phyloP scores from a whole-genome alignment of 2,329 filamentous ascomycete genomes.

The Penicillium sp. region DNA sequence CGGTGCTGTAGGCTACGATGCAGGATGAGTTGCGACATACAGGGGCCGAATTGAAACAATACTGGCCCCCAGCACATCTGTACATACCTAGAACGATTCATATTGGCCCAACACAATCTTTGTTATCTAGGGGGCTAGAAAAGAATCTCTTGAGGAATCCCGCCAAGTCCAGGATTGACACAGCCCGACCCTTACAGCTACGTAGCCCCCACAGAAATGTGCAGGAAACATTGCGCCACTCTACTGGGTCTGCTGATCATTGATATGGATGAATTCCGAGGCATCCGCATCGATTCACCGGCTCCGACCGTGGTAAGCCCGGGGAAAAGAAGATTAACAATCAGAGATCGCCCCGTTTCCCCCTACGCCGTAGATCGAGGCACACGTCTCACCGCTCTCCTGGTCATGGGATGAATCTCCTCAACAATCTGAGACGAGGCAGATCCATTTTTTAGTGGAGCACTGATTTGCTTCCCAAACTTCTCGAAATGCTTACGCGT shows the following conservation, averaged over 20 bases:
- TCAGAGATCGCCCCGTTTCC: background rate
- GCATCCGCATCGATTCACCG: slow-evolving; percentile 1
- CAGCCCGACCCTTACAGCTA: slow-evolving; percentile 5
- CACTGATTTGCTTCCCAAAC: background rate
- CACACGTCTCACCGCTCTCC: slow-evolving; percentile 4
- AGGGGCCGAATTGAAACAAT: background rate
- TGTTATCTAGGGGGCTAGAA: slow-evolving; percentile 1
- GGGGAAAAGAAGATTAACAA: background rate
- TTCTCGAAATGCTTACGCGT: slow-evolving; percentile 1
- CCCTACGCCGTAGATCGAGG: background rate
- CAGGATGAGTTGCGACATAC: background rate
- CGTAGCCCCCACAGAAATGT: background rate
- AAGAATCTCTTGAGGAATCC: slow-evolving; percentile 10
- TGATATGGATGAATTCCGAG: slow-evolving; percentile 1
- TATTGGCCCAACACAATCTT: background rate
- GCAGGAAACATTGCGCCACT: slow-evolving; percentile 4
- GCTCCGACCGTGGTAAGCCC: background rate
- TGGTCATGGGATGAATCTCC: background rate
- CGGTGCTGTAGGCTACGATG: background rate
- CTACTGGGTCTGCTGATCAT: slow-evolving; percentile 3
- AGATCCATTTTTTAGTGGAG: background rate
- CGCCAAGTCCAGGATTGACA: slow-evolving; percentile 7
- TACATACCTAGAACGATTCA: background rate
- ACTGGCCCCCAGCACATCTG: background rate
- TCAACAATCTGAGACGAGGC: slow-evolving; percentile 3